Percentiles rank a stretch among this genome's conserved stretches.
Conservation (phyloP, 2,329 filamentous ascomycete species). For the Tolypocladium tundrense region DNA sequence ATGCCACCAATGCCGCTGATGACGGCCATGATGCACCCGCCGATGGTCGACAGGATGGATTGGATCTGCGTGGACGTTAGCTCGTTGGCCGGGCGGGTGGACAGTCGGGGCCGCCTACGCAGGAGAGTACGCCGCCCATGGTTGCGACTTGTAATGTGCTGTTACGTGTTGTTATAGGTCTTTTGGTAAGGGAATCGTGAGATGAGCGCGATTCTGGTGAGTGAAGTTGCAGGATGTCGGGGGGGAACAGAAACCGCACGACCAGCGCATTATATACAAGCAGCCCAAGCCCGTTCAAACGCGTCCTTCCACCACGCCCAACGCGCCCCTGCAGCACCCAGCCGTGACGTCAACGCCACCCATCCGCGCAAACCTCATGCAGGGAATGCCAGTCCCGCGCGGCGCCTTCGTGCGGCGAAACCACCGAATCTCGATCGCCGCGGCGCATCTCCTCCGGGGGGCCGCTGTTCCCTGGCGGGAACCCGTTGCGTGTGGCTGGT, state of each 20-base stretch:
- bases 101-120: slow-evolving; percentile 46
- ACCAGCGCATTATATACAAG: not conserved
- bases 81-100: not conserved
- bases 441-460: not conserved
- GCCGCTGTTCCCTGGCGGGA: not conserved
- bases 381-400: not conserved
- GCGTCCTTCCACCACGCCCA: no score
- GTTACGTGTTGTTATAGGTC: not conserved
- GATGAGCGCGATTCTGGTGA: not conserved
- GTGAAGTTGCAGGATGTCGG: not conserved
- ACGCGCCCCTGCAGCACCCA: not conserved
- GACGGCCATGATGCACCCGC: slow-evolving; percentile 56
- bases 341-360: not conserved
- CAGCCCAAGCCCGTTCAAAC: not conserved
- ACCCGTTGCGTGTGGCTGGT: not conserved
- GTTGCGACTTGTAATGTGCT: slow-evolving; percentile 10
- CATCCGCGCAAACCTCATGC: not conserved
- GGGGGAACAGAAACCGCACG: not conserved
- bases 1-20: slow-evolving; percentile 56
- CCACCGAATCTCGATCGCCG: not conserved
- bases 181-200: not conserved
- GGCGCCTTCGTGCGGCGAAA: not conserved
- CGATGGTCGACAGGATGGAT: slow-evolving; percentile 53
- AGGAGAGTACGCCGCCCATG: slow-evolving; percentile 79
- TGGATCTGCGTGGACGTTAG: slow-evolving; percentile 36